Evolutionary conservation across 2,329 filamentous ascomycete genomes (phyloP).

Genomic region (Drechslerella coelobrocha): DNA sequence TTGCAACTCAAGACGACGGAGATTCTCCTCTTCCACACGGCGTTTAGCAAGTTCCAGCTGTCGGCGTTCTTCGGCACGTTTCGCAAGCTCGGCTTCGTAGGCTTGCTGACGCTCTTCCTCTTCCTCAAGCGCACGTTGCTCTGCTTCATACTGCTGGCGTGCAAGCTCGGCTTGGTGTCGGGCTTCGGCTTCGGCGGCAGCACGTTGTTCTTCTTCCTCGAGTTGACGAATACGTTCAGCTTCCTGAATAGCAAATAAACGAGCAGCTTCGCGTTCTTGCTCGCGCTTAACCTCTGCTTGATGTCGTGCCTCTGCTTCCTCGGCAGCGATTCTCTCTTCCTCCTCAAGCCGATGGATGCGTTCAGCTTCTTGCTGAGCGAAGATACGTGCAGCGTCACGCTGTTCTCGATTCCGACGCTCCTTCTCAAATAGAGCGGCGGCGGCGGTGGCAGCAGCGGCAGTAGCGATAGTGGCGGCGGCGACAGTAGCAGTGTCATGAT

Average conservation of each 20-base stretch:
- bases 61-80: constrained; percentile 39
- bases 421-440: constrained; percentile 25
- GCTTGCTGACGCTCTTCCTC: constrained; percentile 20
- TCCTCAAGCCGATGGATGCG: constrained; percentile 34
- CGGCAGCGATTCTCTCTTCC: constrained; percentile 16
- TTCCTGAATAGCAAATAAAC: constrained; percentile 38
- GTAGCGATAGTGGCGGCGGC: constrained; percentile 15
- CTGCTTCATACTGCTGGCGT: constrained; percentile 43
- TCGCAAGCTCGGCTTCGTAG: constrained; percentile 27
- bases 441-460: constrained; percentile 21
- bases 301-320: constrained; percentile 31
- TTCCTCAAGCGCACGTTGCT: constrained; percentile 23
- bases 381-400: constrained; percentile 34
- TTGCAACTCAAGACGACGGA: constrained; percentile 43
- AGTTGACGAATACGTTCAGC: constrained; percentile 38
- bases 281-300: constrained; percentile 22
- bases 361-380: constrained; percentile 37
- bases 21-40: constrained; percentile 46
- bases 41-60: constrained; percentile 43
- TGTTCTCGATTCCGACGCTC: constrained; percentile 43
- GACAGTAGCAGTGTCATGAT: constrained; percentile 26
- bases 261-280: constrained; percentile 33
- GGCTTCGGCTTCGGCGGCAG: constrained; percentile 33
- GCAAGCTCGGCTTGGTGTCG: constrained; percentile 30
- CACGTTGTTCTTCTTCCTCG: constrained; percentile 29